Evolutionary conservation across 1,284 basidiomycete genomes (phyloP), one percentile per base, ranked within the genome.

Genomic region (Boletellus deceptivus): DNA sequence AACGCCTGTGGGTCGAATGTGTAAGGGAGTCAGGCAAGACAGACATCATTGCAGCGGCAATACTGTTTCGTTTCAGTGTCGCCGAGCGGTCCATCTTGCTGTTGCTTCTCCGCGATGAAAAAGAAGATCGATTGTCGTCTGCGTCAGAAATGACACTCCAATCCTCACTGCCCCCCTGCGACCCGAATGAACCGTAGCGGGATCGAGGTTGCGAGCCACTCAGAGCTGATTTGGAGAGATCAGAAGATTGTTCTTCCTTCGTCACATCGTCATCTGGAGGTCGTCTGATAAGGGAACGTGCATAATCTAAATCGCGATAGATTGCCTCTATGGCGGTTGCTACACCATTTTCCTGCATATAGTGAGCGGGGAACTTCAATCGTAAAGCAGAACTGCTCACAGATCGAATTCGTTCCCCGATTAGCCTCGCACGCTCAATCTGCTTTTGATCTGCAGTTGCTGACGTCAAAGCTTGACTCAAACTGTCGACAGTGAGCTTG

Each of bases 231-330:
- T 56, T 56, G 27, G 72, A 72, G 37, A 60, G 47, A 22, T 63
- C 56, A 7, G 59, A 39, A 11, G 41, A 17, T 27, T 55, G 64
- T 39, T 62, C 63, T 46, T 75, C 75, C 45, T 75, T 77, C 48
- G 79, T 71, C 4, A 75, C 76, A 6, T 71, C 72, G 43, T 76
- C 70, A 50, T 61, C 67, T 8, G 64, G 63, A 22, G 64, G 57
- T 31, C 78, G 79, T 64, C 91, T 93, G 60, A 95, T 83, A 50
- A 94, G 70, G 3, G 86, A 86, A 37, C 86, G 82, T 34, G 92
- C 89, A 67, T 94, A 93, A 59, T 94, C 92, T 51, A 97, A 71
- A 65, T 97, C 93, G 37, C 93, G 84, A 65, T 97, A 97, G 59
- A 97, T 92, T 25, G 87, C 84, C 70, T 96, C 92, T 49, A 96